These are phyloP conservation scores for Heritiera fomes DNA, from an alignment of 345 rosid genomes.

Conservation along the genomic window DNA sequence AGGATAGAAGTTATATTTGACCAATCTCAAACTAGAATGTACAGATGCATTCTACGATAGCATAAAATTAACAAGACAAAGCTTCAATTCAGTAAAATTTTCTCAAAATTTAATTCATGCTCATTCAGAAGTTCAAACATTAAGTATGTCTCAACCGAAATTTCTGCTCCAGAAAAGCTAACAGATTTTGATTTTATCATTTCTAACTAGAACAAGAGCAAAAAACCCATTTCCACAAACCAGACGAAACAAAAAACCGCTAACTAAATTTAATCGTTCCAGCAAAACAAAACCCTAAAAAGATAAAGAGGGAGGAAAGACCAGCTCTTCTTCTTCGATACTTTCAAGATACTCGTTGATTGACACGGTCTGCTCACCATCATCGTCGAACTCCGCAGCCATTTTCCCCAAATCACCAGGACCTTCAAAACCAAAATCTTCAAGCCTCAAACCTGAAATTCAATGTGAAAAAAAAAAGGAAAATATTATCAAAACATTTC, in stretches of 20 bases:
- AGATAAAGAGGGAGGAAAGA: background rate
- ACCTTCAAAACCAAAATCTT: background rate
- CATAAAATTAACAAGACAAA: too few relatives aligned
- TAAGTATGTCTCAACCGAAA: background rate
- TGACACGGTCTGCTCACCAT: slow-evolving; percentile 64
- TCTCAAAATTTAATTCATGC: background rate
- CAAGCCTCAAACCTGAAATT: background rate
- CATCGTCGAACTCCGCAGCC: slow-evolving; percentile 62
- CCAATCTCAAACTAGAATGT: background rate
- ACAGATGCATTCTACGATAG: background rate
- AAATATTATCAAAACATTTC: background rate
- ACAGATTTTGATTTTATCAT: background rate
- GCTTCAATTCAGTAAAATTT: background rate
- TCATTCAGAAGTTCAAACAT: background rate
- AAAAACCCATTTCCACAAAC: background rate
- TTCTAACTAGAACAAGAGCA: background rate
- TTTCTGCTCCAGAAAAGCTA: background rate
- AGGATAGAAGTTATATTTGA: slow-evolving; percentile 1
- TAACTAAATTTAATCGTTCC: background rate
- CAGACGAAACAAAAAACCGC: background rate
- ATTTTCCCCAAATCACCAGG: slow-evolving; percentile 32
- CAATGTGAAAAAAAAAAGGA: background rate
- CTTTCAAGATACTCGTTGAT: slow-evolving; percentile 78
- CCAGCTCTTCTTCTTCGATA: slow-evolving; percentile 88
- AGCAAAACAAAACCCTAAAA: slow-evolving; percentile 13